A percentile compares a stretch with the other conserved stretches of the same genome.
phyloP scores from a whole-genome alignment of 805 yeast species.

The Middelhovenomyces tepae region DNA sequence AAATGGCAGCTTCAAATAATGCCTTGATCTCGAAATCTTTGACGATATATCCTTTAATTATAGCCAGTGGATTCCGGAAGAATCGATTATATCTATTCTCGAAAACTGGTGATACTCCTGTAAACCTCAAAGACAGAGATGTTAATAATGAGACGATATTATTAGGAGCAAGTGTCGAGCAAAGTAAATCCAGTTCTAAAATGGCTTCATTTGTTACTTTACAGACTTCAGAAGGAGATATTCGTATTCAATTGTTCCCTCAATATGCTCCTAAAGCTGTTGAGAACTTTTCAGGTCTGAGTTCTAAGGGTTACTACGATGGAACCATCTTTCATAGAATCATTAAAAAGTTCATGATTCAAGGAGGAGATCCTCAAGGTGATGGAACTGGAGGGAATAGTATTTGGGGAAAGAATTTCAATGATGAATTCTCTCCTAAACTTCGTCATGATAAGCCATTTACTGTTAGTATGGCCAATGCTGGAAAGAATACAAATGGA shows the following conservation, averaged over 20 bases:
- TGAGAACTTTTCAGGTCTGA: constrained; percentile 33
- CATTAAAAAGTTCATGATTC: constrained; percentile 50
- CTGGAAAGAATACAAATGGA: constrained; percentile 51
- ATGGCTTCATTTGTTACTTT: constrained; percentile 18
- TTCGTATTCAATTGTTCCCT: constrained; percentile 29
- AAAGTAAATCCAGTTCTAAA: constrained; percentile 15
- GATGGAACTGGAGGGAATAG: constrained; percentile 35
- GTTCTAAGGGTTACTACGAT: constrained; percentile 33
- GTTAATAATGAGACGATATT: constrained; percentile 20
- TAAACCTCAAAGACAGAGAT: constrained; percentile 22
- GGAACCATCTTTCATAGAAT: constrained; percentile 31
- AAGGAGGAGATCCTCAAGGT: constrained; percentile 48
- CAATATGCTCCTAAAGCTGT: constrained; percentile 34
- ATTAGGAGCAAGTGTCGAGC: neutral
- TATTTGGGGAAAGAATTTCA: constrained; percentile 31
- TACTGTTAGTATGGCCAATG: constrained; percentile 53
- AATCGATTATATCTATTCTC: constrained; percentile 25
- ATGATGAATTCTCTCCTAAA: constrained; percentile 41
- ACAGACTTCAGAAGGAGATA: constrained; percentile 39
- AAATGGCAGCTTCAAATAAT: constrained; percentile 27
- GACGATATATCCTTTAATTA: constrained; percentile 23
- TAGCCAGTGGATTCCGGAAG: constrained; percentile 22
- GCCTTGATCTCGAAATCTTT: constrained; percentile 21
- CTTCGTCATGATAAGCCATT: constrained; percentile 44
- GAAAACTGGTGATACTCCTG: too few relatives aligned